Evolutionary conservation across 495 filamentous ascomycete species (phyloP).

Genomic region (Lichenothelia convexa): DNA sequence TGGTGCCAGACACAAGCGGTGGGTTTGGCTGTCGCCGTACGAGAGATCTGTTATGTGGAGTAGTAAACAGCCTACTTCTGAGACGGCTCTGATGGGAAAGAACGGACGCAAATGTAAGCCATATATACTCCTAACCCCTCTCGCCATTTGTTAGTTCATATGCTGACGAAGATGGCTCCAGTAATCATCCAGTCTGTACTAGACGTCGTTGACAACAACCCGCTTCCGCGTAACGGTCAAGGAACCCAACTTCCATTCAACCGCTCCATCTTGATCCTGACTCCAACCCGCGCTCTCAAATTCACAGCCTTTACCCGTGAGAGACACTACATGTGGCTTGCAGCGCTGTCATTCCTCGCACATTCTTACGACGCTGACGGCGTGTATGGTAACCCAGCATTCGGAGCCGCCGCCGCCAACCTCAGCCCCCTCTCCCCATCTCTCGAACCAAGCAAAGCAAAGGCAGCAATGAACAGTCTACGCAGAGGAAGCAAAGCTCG

Average conservation of each 20-base stretch:
- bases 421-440: slow-evolving; percentile 16
- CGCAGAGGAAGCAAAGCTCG: slow-evolving; percentile 5
- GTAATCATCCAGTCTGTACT: slow-evolving; percentile 91
- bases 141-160: neutral
- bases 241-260: slow-evolving; percentile 47
- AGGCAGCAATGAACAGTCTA: slow-evolving; percentile 3
- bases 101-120: slow-evolving; percentile 83
- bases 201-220: slow-evolving; percentile 90
- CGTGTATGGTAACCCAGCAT: no score
- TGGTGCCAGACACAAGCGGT: slow-evolving; percentile 72
- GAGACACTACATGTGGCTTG: slow-evolving; percentile 89
- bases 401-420: no score
- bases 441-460: slow-evolving; percentile 2
- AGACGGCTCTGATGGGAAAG: slow-evolving; percentile 80
- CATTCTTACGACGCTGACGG: slow-evolving; percentile 60
- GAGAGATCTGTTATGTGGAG: slow-evolving; percentile 95
- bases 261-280: slow-evolving; percentile 87
- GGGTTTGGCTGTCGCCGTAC: slow-evolving; percentile 97
- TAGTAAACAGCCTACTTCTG: slow-evolving; percentile 84
- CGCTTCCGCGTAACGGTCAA: slow-evolving; percentile 56
- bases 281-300: slow-evolving; percentile 83
- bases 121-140: slow-evolving; percentile 1
- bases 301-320: slow-evolving; percentile 74
- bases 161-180: slow-evolving; percentile 23
- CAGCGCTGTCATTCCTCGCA: slow-evolving; percentile 80